Conservation (phyloP, 345 rosid species). For the Theobroma cacao region DNA sequence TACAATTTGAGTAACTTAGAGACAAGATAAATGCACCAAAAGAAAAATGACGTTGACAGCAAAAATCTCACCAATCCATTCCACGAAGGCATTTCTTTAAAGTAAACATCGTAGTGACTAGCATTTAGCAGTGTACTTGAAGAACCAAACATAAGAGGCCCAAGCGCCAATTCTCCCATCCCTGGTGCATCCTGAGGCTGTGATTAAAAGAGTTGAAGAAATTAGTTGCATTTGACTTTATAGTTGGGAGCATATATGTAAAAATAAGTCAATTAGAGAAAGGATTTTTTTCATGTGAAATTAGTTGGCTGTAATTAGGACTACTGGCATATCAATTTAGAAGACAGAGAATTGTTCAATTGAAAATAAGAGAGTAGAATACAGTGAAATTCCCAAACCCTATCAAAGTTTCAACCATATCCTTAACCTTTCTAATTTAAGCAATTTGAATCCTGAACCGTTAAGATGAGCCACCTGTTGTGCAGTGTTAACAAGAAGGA, state of each 20-base stretch:
- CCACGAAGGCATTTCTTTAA: constrained; percentile 76
- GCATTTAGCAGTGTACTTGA: constrained; percentile 76
- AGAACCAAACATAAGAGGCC: constrained; percentile 80
- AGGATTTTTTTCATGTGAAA: not conserved
- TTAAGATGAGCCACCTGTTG: too few species aligned
- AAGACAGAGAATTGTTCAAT: not conserved
- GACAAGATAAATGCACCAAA: not conserved
- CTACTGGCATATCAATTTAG: not conserved
- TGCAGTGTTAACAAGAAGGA: too few species aligned
- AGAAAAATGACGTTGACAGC: not conserved
- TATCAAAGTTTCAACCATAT: not conserved
- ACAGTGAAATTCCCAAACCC: not conserved
- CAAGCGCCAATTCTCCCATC: constrained; percentile 88
- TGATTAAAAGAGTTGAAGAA: constrained; percentile 18
- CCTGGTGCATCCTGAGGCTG: constrained; percentile 66
- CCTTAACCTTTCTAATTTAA: not conserved
- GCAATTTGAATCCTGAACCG: not conserved
- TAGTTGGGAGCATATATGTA: not conserved
- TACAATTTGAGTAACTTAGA: not conserved
- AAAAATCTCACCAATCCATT: constrained; percentile 58
- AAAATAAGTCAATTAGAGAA: not conserved
- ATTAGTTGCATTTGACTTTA: not conserved
- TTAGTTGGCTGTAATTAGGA: not conserved
- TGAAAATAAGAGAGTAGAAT: not conserved
- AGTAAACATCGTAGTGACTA: constrained; percentile 74